These are phyloP conservation scores for Cyclospora cayetanensis DNA, from an alignment of 169 alveolate genomes.

Conservation along the genomic window DNA sequence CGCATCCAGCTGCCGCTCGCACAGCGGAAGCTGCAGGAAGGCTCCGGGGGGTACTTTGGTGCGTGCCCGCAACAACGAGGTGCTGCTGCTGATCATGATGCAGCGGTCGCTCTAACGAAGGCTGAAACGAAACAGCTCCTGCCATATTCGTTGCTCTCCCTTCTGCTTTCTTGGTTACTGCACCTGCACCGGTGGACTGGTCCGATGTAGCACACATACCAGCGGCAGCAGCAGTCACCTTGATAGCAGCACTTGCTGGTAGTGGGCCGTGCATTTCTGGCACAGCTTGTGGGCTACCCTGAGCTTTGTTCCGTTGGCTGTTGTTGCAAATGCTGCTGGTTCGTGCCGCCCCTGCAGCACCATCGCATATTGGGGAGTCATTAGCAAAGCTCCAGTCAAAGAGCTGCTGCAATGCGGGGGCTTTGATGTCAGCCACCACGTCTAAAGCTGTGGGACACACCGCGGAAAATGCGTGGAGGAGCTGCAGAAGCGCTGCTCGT, in stretches of 20 bases:
- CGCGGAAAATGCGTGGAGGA: slow-evolving; percentile 2
- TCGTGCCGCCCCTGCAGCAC: slow-evolving; percentile 2
- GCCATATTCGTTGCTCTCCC: neutral
- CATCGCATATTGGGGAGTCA: neutral
- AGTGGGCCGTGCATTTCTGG: neutral
- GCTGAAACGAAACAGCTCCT: neutral
- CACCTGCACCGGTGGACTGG: too few species aligned
- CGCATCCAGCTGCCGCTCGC: neutral
- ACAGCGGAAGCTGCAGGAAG: neutral
- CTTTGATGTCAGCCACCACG: neutral
- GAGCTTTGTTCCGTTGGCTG: neutral
- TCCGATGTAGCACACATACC: too few species aligned
- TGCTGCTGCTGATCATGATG: neutral
- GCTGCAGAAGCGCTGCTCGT: slow-evolving; percentile 29
- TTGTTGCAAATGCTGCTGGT: slow-evolving; percentile 13
- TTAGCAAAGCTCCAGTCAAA: slow-evolving; percentile 18
- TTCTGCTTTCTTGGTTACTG: too few species aligned
- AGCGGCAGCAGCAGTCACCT: slow-evolving; percentile 1
- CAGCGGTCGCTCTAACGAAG: neutral
- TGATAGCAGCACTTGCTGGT: neutral
- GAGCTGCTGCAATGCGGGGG: slow-evolving; percentile 29
- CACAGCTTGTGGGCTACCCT: neutral
- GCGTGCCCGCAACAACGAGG: neutral
- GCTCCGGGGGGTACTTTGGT: slow-evolving; percentile 16
- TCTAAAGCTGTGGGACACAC: neutral